Base-by-base conservation (phyloP, 805 yeast species). In the Barnettozyma salicaria region DNA sequence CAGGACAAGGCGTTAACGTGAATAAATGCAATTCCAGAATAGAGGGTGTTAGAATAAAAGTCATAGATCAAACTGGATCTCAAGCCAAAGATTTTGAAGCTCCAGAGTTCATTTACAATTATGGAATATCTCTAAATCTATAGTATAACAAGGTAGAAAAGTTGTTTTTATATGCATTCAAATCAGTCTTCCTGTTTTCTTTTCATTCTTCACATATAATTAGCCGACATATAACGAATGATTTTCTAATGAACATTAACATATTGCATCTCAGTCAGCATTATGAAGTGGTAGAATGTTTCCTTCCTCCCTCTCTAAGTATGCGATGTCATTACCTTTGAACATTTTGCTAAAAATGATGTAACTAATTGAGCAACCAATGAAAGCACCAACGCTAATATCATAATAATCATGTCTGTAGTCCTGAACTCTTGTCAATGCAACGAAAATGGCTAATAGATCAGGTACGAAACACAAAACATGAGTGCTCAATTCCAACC, bases 391-490 rank as follows among this genome's bases (percentile, higher is more conserved):
- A n/a, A 79, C 53, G 1, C 80, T 44, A 3, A 90, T 78, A 58
- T 90, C 98, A 14, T 82, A 67, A 55, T 83, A 86, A 60, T 89
- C 97, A 54, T 90, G 98, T 55, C 96, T 71, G 60, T 88, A 88
- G 60, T 90, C 97, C 48, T 82, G 81, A 2, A 95, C 84, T 46
- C 98, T 72, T 24, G 90, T 76, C 37, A 84, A 58, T 0, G 96
- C 97, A 43, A 92, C 77, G 47, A 78, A 70, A 1, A 71, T 52
- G 0, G 97, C 96, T 2, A 81, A 67, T n/a, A 86, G 51, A 2
- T 73, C 55, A 2, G 92, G 90, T 10, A 70, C 32, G 19, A 42
- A 40, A 37, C 84, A 38, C n/a, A 38, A 8, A 6, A 38, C 28
- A 26, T 38, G 32, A 3, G 30, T 38, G 8, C 32, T 25, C 8